These are phyloP conservation scores for Diaporthe aspalathi DNA, from an alignment of 2,329 filamentous ascomycete genomes.

Conservation along the genomic window DNA sequence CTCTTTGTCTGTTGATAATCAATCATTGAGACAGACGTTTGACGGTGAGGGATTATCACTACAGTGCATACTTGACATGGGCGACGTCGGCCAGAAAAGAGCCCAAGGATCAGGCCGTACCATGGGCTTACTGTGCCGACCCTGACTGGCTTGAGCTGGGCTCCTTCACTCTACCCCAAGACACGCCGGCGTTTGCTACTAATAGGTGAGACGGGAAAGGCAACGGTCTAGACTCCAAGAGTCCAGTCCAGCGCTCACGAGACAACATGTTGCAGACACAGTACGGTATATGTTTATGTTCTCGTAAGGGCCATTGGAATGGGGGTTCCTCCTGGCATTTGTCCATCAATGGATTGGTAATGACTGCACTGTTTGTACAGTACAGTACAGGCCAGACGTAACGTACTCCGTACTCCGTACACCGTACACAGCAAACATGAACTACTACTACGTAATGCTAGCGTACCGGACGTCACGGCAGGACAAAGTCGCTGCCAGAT, in stretches of 20 bases:
- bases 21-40: neutral
- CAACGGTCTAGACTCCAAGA: conserved; percentile 6
- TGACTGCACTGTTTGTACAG: conserved; percentile 1
- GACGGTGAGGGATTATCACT: neutral
- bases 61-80: neutral
- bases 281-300: neutral
- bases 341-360: too few relatives aligned
- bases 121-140: conserved; percentile 18
- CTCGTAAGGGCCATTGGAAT: neutral
- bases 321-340: too few relatives aligned
- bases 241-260: too few relatives aligned
- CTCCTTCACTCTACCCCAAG: neutral
- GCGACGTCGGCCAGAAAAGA: neutral
- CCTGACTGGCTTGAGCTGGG: conserved; percentile 6
- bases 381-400: neutral
- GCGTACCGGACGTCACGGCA: conserved; percentile 17
- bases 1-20: neutral
- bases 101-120: conserved; percentile 23
- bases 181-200: conserved; percentile 27
- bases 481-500: conserved; percentile 22
- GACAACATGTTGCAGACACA: conserved; percentile 16
- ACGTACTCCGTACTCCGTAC: neutral
- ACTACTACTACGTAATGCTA: too few relatives aligned
- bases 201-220: conserved; percentile 11
- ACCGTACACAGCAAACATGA: too few relatives aligned